phyloP scores from a whole-genome alignment of 202 grass and related monocot species.

The Elaeis oleifera region DNA sequence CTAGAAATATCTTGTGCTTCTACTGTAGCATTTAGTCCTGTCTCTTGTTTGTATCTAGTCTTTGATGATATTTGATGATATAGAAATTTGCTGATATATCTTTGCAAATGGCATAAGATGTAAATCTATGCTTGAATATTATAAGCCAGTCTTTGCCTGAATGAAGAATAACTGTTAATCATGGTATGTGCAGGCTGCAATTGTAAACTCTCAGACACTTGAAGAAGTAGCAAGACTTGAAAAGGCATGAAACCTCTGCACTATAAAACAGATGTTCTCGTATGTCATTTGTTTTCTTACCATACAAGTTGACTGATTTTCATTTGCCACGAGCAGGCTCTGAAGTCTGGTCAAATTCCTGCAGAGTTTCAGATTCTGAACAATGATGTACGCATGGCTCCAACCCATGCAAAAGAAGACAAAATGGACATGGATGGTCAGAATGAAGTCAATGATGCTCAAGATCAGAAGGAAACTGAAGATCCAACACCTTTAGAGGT shows the following conservation, averaged over 20 bases:
- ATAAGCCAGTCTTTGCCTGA: too few species aligned
- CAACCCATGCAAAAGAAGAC: constrained; percentile 41
- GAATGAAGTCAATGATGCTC: constrained; percentile 29
- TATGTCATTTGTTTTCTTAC: not conserved
- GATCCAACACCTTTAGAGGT: constrained; percentile 56
- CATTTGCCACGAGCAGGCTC: constrained; percentile 34
- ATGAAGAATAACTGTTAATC: too few species aligned
- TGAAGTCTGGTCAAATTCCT: constrained; percentile 83
- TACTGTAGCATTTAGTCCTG: too few species aligned
- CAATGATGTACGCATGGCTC: constrained; percentile 48
- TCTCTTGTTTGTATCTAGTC: too few species aligned
- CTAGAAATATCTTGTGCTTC: too few species aligned
- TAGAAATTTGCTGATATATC: too few species aligned
- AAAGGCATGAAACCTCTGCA: constrained; percentile 38
- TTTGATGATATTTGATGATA: too few species aligned
- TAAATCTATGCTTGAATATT: too few species aligned
- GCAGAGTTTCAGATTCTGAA: constrained; percentile 70
- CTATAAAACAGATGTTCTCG: not conserved
- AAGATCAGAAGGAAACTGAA: constrained; percentile 59
- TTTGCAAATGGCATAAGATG: too few species aligned
- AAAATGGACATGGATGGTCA: constrained; percentile 63
- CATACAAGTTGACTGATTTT: not conserved
- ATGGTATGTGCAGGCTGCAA: constrained; percentile 54
- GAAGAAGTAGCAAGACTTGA: constrained; percentile 94
- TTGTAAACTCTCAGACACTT: constrained; percentile 87